Evolutionary conservation across 2,329 filamentous ascomycete species (phyloP).

Genomic region (Akanthomyces uredinophilus): DNA sequence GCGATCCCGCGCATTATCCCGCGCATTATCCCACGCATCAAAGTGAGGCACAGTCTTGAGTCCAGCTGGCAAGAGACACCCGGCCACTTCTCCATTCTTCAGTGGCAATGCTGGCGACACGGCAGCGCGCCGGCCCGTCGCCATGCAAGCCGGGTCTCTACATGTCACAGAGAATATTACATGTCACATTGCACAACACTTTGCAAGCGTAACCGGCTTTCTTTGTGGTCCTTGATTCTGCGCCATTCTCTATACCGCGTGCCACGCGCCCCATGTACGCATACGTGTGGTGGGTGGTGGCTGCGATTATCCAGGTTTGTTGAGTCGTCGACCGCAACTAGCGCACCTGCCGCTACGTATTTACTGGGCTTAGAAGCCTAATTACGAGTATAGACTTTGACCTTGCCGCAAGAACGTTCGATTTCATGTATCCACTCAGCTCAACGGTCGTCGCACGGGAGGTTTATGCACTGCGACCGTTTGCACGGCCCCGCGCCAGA

Average conservation of each 20-base stretch:
- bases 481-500: no score
- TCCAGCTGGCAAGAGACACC: neutral
- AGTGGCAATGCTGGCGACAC: neutral
- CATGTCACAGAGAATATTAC: neutral
- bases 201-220: neutral
- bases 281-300: no score
- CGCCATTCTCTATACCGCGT: no score
- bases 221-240: no score
- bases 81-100: neutral
- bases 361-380: no score
- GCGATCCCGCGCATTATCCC: neutral
- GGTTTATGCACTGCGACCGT: no score
- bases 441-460: no score
- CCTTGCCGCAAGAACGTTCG: no score
- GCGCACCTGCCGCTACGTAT: neutral
- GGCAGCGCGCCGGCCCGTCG: neutral
- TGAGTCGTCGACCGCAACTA: neutral
- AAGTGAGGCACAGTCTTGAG: neutral
- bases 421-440: no score
- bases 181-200: slow-evolving; percentile 3
- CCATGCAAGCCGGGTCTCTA: neutral
- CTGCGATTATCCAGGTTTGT: neutral
- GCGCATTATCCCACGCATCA: neutral
- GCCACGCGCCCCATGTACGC: neutral
- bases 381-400: no score